phyloP scores from a whole-genome alignment of 176 grass and related monocot species.

The Raddia guianensis region DNA sequence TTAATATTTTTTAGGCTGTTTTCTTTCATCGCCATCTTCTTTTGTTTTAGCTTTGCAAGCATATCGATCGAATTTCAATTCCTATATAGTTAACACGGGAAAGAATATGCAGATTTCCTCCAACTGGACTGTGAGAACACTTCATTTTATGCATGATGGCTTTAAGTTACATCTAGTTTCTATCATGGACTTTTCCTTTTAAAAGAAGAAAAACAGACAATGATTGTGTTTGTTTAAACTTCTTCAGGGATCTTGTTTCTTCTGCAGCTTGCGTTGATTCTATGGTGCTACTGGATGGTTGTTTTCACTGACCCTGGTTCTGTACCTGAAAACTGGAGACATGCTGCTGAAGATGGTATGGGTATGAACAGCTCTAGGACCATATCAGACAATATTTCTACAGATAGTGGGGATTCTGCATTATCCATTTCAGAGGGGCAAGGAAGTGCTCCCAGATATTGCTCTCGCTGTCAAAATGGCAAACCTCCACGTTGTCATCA shows the following conservation, averaged over 20 bases:
- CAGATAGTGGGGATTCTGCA: conserved; percentile 44
- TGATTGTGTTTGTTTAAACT: conserved; percentile 49
- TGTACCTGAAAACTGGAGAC: conserved; percentile 80
- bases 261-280: conserved; percentile 84
- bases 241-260: conserved; percentile 76
- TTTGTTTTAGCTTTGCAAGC: neutral
- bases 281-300: conserved; percentile 86
- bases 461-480: conserved; percentile 73
- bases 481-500: conserved; percentile 94
- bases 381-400: conserved; percentile 32
- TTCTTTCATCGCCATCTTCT: neutral
- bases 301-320: conserved; percentile 83
- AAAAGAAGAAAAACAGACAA: conserved; percentile 32
- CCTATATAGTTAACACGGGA: neutral
- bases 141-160: neutral
- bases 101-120: conserved; percentile 7
- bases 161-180: conserved; percentile 16
- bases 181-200: conserved; percentile 23
- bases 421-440: conserved; percentile 52
- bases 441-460: conserved; percentile 58
- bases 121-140: conserved; percentile 8
- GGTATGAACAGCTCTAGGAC: conserved; percentile 31
- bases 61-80: neutral
- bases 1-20: neutral
- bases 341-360: conserved; percentile 51